phyloP scores from a whole-genome alignment of 2,329 filamentous ascomycete genomes.

The Orbilia ellipsospora region DNA sequence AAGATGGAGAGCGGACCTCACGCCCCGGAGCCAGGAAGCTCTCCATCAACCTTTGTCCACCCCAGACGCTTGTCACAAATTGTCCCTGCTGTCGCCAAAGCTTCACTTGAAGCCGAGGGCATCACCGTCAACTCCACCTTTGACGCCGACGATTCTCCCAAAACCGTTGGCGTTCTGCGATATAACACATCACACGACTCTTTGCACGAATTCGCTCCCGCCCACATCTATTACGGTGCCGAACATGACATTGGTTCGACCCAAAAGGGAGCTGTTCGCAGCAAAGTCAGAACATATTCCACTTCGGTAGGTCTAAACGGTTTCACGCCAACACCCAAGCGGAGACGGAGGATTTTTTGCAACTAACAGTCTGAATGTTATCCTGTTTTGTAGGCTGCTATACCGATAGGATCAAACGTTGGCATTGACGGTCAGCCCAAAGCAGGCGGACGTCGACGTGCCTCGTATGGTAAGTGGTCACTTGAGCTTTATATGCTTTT shows the following conservation, averaged over 20 bases:
- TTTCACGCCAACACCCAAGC: not conserved
- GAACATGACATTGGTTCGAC: constrained; percentile 52
- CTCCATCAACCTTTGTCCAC: constrained; percentile 50
- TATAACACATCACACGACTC: constrained; percentile 55
- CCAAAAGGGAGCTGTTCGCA: constrained; percentile 39
- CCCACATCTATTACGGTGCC: constrained; percentile 52
- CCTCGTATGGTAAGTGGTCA: constrained; percentile 60
- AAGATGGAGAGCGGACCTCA: constrained; percentile 55
- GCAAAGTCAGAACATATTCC: constrained; percentile 53
- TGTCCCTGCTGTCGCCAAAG: constrained; percentile 42
- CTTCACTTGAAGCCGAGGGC: constrained; percentile 49
- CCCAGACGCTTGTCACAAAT: constrained; percentile 44
- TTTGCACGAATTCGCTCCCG: constrained; percentile 49
- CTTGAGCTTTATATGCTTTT: too few species aligned
- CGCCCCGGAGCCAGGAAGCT: constrained; percentile 35
- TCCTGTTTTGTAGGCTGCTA: constrained; percentile 38
- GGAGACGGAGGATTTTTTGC: not conserved
- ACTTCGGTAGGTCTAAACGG: constrained; percentile 44
- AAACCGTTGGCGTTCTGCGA: constrained; percentile 47
- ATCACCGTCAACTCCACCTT: constrained; percentile 32
- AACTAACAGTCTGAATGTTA: too few species aligned
- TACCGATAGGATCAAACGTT: constrained; percentile 27
- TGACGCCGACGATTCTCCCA: constrained; percentile 24
- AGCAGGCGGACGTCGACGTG: constrained; percentile 52
- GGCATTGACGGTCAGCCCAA: constrained; percentile 48